Evolutionary conservation across 1,284 basidiomycete genomes (phyloP).

Genomic region (Trametes polyzona): DNA sequence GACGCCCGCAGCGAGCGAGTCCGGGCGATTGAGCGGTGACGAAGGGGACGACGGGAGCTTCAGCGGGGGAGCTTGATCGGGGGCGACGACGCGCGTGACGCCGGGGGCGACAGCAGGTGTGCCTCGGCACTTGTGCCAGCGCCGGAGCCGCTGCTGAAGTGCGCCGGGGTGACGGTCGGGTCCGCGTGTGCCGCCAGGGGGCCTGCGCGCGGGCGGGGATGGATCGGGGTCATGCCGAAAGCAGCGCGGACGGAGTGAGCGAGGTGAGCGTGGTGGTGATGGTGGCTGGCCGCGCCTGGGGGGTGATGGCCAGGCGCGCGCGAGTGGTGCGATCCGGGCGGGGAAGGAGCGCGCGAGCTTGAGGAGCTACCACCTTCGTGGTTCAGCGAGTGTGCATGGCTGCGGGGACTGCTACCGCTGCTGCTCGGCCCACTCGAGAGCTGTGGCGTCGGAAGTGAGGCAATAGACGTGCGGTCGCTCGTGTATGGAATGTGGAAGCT

Average conservation of each 20-base stretch:
- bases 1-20: constrained; percentile 17
- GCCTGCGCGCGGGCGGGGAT: constrained; percentile 40
- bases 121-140: constrained; percentile 39
- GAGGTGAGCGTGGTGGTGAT: constrained; percentile 60
- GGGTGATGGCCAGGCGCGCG: constrained; percentile 11
- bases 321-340: constrained; percentile 36
- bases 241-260: constrained; percentile 82
- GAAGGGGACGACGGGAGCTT: constrained; percentile 45
- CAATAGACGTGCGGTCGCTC: constrained; percentile 39
- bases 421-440: constrained; percentile 65
- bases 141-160: constrained; percentile 26
- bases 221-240: constrained; percentile 89
- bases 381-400: constrained; percentile 41
- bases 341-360: constrained; percentile 57
- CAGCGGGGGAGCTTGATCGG: constrained; percentile 73
- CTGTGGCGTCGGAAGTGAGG: constrained; percentile 56
- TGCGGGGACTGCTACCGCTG: constrained; percentile 57
- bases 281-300: constrained; percentile 20
- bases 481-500: constrained; percentile 34
- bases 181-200: constrained; percentile 35
- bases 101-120: constrained; percentile 46
- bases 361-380: constrained; percentile 43
- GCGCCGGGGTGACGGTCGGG: constrained; percentile 40
- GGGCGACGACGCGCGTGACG: constrained; percentile 62
- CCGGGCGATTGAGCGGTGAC: constrained; percentile 30